Conservation (phyloP, 2,329 filamentous ascomycete species). For the Alternaria triticimaculans region DNA sequence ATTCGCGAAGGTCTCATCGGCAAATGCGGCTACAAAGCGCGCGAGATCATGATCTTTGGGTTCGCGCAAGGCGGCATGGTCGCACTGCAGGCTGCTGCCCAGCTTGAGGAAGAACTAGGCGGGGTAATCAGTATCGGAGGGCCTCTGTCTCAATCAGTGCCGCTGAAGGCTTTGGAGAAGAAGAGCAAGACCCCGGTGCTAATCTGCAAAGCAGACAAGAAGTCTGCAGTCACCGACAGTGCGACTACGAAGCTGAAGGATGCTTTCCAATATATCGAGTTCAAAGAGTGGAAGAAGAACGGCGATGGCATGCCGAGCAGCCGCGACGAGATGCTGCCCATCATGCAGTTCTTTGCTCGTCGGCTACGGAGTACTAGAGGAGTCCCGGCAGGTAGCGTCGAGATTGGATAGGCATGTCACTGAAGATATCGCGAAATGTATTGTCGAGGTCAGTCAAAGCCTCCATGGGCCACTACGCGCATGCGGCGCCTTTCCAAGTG, state of each 20-base stretch:
- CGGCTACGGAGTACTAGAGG: constrained; percentile 64
- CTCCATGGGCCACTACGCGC: not conserved
- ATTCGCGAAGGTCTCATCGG: constrained; percentile 54
- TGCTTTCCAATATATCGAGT: constrained; percentile 62
- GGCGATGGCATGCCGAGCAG: constrained; percentile 84
- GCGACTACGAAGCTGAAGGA: constrained; percentile 69
- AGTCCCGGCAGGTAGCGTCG: constrained; percentile 60
- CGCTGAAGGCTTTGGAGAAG: constrained; percentile 37
- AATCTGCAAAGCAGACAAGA: constrained; percentile 62
- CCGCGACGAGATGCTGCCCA: constrained; percentile 84
- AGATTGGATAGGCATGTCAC: constrained; percentile 46
- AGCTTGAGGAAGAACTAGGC: constrained; percentile 54
- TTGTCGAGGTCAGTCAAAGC: no score
- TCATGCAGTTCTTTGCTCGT: constrained; percentile 84
- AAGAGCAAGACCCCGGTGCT: constrained; percentile 71
- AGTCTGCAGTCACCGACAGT: constrained; percentile 65
- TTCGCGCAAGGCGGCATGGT: constrained; percentile 66
- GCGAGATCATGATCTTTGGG: constrained; percentile 62
- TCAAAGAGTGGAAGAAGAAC: constrained; percentile 56
- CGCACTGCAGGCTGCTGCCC: constrained; percentile 54
- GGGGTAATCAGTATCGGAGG: constrained; percentile 71
- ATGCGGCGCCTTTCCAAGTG: constrained; percentile 7
- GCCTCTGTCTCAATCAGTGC: constrained; percentile 54
- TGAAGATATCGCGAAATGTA: not conserved
- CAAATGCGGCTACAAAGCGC: constrained; percentile 57